Evolutionary conservation across 2,329 filamentous ascomycete genomes (phyloP).

Genomic region (Alternaria sp.): DNA sequence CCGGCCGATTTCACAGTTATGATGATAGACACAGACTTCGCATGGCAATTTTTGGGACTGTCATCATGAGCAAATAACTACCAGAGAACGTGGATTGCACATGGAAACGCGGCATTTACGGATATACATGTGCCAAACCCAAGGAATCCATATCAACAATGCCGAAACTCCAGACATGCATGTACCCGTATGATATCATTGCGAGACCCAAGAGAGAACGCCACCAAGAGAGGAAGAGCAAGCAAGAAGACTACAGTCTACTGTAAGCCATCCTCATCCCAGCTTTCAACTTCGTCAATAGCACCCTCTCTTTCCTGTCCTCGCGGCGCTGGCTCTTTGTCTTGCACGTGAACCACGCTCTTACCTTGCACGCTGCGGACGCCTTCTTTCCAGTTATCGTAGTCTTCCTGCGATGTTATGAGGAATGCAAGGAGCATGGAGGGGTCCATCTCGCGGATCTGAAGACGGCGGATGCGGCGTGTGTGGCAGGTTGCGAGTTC

Average conservation of each 20-base stretch:
- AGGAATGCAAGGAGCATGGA: slow-evolving; percentile 97
- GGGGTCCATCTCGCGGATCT: slow-evolving; percentile 93
- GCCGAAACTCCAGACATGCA: slow-evolving; percentile 14
- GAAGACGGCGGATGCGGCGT: slow-evolving; percentile 79
- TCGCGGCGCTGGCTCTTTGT: slow-evolving; percentile 67
- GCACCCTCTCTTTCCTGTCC: slow-evolving; percentile 71
- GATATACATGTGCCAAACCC: slow-evolving; percentile 24
- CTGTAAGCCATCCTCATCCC: slow-evolving; percentile 66
- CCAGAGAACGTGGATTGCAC: slow-evolving; percentile 3
- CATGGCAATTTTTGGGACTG: neutral
- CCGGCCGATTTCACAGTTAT: neutral
- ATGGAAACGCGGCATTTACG: slow-evolving; percentile 10
- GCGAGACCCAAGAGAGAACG: slow-evolving; percentile 3
- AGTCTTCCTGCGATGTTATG: slow-evolving; percentile 82
- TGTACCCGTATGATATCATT: slow-evolving; percentile 10
- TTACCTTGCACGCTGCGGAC: slow-evolving; percentile 77
- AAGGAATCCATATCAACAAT: neutral
- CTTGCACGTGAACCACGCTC: slow-evolving; percentile 83
- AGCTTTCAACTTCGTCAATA: slow-evolving; percentile 87
- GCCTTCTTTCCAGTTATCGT: slow-evolving; percentile 80
- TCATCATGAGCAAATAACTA: neutral
- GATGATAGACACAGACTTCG: neutral
- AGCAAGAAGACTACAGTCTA: neutral
- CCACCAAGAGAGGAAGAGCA: neutral
- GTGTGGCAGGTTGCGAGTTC: slow-evolving; percentile 89